A percentile compares a stretch with the other conserved stretches of the same genome.
Conservation (phyloP, 176 grass and related monocot species). For the Miscanthus lutarioriparius region DNA sequence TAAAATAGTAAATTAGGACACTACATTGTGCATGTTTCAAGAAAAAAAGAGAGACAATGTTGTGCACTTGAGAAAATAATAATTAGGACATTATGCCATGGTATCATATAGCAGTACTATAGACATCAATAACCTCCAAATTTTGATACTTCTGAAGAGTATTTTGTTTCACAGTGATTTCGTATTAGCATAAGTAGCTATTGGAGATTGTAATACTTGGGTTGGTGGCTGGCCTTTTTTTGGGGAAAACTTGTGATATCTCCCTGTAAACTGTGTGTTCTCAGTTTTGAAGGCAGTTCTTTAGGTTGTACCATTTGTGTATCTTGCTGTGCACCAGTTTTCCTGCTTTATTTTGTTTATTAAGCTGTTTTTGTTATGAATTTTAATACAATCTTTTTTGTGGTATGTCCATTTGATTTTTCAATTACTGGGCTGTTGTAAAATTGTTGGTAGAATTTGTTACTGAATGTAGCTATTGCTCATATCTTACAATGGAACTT, state of each 20-base stretch:
- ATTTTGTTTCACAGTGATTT: background rate
- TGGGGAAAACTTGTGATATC: background rate
- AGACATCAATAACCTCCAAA: background rate
- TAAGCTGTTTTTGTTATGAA: background rate
- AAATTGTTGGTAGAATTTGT: background rate
- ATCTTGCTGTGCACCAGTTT: background rate
- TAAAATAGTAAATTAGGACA: background rate
- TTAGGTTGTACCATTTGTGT: background rate
- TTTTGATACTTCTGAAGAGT: background rate
- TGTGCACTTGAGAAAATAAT: background rate
- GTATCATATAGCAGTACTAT: background rate
- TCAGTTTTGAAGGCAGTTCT: background rate
- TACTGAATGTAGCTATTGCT: background rate
- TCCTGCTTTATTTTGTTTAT: background rate
- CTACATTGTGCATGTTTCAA: background rate
- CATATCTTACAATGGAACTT: constrained; percentile 3
- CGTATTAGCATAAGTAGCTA: background rate
- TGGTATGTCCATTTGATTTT: background rate
- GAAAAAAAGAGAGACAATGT: background rate
- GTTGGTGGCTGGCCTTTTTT: background rate
- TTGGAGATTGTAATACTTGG: background rate
- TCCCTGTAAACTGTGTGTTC: background rate
- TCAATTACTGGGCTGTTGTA: background rate
- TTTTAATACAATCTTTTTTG: background rate
- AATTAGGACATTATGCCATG: background rate